These are phyloP conservation scores for Xylaria sp. DNA, from an alignment of 2,329 filamentous ascomycete genomes.

Conservation along the genomic window DNA sequence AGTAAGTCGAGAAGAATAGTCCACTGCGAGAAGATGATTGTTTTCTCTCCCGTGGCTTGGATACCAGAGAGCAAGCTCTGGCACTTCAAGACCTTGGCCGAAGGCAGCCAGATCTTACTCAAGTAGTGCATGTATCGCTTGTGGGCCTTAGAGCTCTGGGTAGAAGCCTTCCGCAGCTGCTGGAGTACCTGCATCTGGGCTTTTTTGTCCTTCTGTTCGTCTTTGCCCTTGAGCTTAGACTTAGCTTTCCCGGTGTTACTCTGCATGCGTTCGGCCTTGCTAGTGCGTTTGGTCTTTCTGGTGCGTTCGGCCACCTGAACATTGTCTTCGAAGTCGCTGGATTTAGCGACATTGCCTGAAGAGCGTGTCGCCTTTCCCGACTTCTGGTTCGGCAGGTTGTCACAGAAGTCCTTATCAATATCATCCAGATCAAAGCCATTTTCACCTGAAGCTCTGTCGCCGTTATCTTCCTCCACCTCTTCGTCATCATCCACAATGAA, in stretches of 20 bases:
- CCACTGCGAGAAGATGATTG: conserved; percentile 81
- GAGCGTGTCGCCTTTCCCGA: neutral
- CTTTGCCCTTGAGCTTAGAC: conserved; percentile 47
- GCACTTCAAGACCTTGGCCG: conserved; percentile 73
- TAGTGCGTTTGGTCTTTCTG: conserved; percentile 26
- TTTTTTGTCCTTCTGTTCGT: conserved; percentile 45
- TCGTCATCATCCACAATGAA: conserved; percentile 42
- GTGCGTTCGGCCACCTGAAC: conserved; percentile 6
- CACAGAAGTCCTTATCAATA: neutral
- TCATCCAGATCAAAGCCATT: conserved; percentile 14
- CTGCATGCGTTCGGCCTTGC: conserved; percentile 24
- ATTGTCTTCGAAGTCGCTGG: conserved; percentile 22
- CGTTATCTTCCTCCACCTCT: conserved; percentile 37
- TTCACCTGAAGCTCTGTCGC: conserved; percentile 37
- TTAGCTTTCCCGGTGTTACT: conserved; percentile 37
- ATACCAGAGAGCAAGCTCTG: conserved; percentile 62
- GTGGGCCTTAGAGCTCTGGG: conserved; percentile 65
- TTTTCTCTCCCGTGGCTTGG: conserved; percentile 65
- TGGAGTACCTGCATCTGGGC: conserved; percentile 37
- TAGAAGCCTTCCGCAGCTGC: conserved; percentile 65
- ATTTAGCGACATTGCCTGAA: neutral
- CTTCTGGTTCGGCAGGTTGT: neutral
- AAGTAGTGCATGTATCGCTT: conserved; percentile 71
- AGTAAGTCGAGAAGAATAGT: conserved; percentile 78
- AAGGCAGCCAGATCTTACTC: conserved; percentile 70